phyloP scores from a whole-genome alignment of 2,329 filamentous ascomycete genomes.

The Phaeophleospora eucalypticola region DNA sequence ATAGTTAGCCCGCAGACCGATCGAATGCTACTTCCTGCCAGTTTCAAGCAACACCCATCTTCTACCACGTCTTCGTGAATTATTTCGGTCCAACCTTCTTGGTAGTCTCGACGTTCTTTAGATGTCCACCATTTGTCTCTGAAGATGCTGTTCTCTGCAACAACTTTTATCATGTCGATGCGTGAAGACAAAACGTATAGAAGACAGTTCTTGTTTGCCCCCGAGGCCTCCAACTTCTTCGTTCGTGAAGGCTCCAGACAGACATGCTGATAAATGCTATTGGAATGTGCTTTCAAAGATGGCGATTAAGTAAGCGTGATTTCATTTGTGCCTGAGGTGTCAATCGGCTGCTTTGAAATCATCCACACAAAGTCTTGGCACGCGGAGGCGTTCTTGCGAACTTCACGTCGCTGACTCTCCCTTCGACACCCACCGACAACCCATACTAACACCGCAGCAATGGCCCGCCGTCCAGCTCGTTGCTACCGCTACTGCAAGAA shows the following conservation, averaged over 20 bases:
- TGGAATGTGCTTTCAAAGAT: too few relatives aligned
- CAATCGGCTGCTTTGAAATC: slow-evolving; percentile 2
- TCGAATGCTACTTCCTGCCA: slow-evolving; percentile 10
- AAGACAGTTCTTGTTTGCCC: too few relatives aligned
- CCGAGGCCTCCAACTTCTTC: too few relatives aligned
- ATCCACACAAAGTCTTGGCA: not conserved
- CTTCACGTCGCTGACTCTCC: slow-evolving; percentile 13
- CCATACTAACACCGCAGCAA: slow-evolving; percentile 67
- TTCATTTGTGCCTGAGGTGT: not conserved
- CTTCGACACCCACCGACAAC: slow-evolving; percentile 42
- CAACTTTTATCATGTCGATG: too few relatives aligned
- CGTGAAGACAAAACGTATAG: too few relatives aligned
- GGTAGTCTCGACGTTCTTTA: too few relatives aligned
- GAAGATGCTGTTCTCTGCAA: too few relatives aligned
- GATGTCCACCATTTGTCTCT: too few relatives aligned
- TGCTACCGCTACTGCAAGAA: slow-evolving; percentile 99
- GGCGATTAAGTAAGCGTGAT: not conserved
- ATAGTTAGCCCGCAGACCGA: slow-evolving; percentile 10
- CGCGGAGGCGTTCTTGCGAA: slow-evolving; percentile 1
- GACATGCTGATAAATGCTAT: too few relatives aligned
- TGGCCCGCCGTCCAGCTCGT: slow-evolving; percentile 98
- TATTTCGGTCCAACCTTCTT: too few relatives aligned
- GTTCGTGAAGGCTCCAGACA: too few relatives aligned
- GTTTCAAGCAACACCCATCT: slow-evolving; percentile 5
- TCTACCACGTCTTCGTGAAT: too few relatives aligned